Evolutionary conservation across 768 basidiomycete genomes (phyloP).

Genomic region (Hypholoma fasciculare): DNA sequence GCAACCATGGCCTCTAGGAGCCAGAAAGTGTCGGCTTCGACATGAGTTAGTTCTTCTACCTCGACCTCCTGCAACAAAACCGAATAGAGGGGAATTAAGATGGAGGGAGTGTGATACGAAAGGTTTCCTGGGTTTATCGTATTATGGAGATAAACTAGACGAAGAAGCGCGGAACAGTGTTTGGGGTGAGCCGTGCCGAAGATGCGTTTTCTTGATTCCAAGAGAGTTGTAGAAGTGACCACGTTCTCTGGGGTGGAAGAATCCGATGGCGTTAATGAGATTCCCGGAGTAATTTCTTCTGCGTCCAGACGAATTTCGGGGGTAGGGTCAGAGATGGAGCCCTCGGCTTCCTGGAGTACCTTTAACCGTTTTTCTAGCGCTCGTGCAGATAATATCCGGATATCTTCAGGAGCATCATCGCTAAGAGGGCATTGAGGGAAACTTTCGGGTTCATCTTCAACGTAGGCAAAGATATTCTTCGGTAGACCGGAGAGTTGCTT

Average conservation of each 20-base stretch:
- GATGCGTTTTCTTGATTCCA: constrained; percentile 45
- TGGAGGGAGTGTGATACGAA: constrained; percentile 66
- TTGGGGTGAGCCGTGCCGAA: constrained; percentile 52
- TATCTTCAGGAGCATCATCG: constrained; percentile 40
- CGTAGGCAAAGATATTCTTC: constrained; percentile 42
- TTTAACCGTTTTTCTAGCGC: constrained; percentile 56
- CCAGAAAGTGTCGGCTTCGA: constrained; percentile 85
- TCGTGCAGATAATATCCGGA: constrained; percentile 48
- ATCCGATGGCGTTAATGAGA: constrained; percentile 33
- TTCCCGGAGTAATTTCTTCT: constrained; percentile 27
- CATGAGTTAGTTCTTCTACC: constrained; percentile 58
- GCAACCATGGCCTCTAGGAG: constrained; percentile 72
- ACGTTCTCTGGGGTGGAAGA: constrained; percentile 8
- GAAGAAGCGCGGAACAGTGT: constrained; percentile 64
- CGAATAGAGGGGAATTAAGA: constrained; percentile 70
- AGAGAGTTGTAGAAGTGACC: constrained; percentile 37
- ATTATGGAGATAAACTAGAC: constrained; percentile 71
- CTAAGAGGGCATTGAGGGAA: constrained; percentile 50
- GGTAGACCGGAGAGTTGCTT: constrained; percentile 61
- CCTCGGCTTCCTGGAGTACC: constrained; percentile 37
- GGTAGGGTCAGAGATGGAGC: constrained; percentile 28
- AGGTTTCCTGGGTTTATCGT: constrained; percentile 71
- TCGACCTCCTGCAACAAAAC: constrained; percentile 63
- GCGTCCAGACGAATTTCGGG: constrained; percentile 38
- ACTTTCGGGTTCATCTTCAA: constrained; percentile 54